These are phyloP conservation scores for Physaria fendleri DNA, from an alignment of 345 rosid species.

Conservation along the genomic window DNA sequence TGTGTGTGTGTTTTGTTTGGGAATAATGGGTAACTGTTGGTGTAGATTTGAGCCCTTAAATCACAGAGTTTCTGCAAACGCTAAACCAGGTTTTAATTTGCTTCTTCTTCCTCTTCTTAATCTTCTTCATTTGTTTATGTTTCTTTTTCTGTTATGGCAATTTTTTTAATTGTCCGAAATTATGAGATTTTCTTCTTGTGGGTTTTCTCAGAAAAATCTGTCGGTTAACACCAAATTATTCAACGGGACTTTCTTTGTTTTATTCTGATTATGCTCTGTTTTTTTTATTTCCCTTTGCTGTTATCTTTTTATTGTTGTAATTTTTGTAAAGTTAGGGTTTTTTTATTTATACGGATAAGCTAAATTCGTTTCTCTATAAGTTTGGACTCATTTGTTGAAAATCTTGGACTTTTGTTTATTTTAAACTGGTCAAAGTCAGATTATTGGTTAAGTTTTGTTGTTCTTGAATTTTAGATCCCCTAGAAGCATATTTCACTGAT, in stretches of 20 bases:
- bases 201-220: background rate
- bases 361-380: background rate
- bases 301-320: background rate
- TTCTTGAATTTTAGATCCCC: background rate
- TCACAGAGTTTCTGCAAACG: slow-evolving; percentile 76
- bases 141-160: background rate
- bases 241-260: background rate
- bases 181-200: background rate
- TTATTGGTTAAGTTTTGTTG: background rate
- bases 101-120: slow-evolving; percentile 5
- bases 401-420: slow-evolving; percentile 18
- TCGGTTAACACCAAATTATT: slow-evolving; percentile 1
- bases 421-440: slow-evolving; percentile 8
- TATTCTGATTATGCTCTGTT: slow-evolving; percentile 18
- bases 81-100: slow-evolving; percentile 60
- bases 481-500: background rate
- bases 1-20: slow-evolving; percentile 14
- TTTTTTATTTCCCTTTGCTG: slow-evolving; percentile 10
- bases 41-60: slow-evolving; percentile 63
- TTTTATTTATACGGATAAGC: slow-evolving; percentile 2
- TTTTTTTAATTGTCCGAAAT: background rate
- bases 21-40: slow-evolving; percentile 81
- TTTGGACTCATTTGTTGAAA: slow-evolving; percentile 10
- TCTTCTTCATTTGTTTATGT: background rate
- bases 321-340: background rate